Evolutionary conservation across 2,329 filamentous ascomycete genomes (phyloP).

Genomic region (Monosporascus sp.): DNA sequence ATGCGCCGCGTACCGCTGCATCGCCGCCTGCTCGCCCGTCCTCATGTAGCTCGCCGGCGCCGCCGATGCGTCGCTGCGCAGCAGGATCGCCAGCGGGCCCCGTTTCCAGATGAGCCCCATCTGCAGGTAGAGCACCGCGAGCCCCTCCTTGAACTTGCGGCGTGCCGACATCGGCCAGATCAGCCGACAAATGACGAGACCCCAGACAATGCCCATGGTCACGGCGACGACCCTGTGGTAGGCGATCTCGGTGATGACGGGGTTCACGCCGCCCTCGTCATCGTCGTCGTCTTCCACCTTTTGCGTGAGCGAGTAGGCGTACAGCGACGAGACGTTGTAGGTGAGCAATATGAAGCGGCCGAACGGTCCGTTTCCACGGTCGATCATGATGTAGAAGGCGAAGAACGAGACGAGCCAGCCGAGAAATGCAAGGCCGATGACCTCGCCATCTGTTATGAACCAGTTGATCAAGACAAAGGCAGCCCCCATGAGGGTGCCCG

Average conservation of each 20-base stretch:
- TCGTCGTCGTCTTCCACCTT: slow-evolving; percentile 76
- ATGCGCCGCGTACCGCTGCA: slow-evolving; percentile 73
- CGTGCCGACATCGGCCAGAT: slow-evolving; percentile 94
- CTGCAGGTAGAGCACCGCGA: slow-evolving; percentile 86
- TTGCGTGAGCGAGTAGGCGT: slow-evolving; percentile 84
- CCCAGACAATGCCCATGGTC: slow-evolving; percentile 83
- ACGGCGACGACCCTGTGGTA: slow-evolving; percentile 85
- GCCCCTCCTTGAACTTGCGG: slow-evolving; percentile 79
- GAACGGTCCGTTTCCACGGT: slow-evolving; percentile 77
- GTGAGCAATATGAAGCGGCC: slow-evolving; percentile 91
- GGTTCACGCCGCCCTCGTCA: slow-evolving; percentile 79
- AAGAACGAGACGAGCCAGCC: slow-evolving; percentile 76
- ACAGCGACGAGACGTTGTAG: slow-evolving; percentile 91
- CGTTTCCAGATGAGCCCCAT: slow-evolving; percentile 96
- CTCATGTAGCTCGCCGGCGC: slow-evolving; percentile 68
- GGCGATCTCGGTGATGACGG: slow-evolving; percentile 82
- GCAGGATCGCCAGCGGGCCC: slow-evolving; percentile 73
- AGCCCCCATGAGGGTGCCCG: slow-evolving; percentile 80
- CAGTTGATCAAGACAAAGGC: slow-evolving; percentile 70
- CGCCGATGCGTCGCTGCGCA: slow-evolving; percentile 44
- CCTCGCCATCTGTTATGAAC: slow-evolving; percentile 69
- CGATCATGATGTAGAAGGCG: slow-evolving; percentile 87
- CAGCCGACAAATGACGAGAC: slow-evolving; percentile 78
- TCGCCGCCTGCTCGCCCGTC: slow-evolving; percentile 77
- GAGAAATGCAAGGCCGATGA: slow-evolving; percentile 68